Conservation (phyloP, 441 rosid species). For the Daphne laureola region DNA sequence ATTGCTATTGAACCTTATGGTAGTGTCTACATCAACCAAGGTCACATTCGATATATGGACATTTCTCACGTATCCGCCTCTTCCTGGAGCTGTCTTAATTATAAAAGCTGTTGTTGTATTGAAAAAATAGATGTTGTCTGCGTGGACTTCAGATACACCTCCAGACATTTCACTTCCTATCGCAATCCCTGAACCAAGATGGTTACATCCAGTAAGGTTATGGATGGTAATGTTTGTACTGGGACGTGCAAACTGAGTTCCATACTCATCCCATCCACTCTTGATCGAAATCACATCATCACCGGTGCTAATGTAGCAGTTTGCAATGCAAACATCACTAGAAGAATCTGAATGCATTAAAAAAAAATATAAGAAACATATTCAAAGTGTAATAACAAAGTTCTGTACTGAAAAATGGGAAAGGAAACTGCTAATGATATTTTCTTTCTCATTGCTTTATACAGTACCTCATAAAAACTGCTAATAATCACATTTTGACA, state of each 20-base stretch:
- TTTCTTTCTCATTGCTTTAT: no score
- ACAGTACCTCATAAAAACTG: no score
- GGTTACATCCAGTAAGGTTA: constrained; percentile 61
- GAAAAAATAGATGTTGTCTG: constrained; percentile 51
- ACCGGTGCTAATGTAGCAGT: constrained; percentile 82
- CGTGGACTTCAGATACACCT: constrained; percentile 76
- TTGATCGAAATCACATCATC: constrained; percentile 86
- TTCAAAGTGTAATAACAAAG: neutral
- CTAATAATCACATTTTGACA: no score
- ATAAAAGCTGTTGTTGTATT: constrained; percentile 61
- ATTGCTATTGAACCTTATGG: constrained; percentile 56
- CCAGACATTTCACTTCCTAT: constrained; percentile 99
- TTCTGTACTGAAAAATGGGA: neutral
- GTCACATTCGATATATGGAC: constrained; percentile 53
- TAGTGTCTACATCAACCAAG: constrained; percentile 47
- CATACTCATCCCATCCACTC: constrained; percentile 98
- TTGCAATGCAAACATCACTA: constrained; percentile 80
- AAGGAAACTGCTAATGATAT: no score
- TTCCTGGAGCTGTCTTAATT: constrained; percentile 84
- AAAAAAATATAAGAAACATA: constrained; percentile 2
- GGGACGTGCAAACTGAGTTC: constrained; percentile 67
- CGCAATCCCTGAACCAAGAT: constrained; percentile 65
- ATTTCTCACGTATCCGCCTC: constrained; percentile 90
- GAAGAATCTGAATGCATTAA: constrained; percentile 66
- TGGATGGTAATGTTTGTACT: constrained; percentile 65